Evolutionary conservation across 495 filamentous ascomycete species (phyloP), one percentile per base, ranked within the genome.

Genomic region (Trichocladium antarcticum): DNA sequence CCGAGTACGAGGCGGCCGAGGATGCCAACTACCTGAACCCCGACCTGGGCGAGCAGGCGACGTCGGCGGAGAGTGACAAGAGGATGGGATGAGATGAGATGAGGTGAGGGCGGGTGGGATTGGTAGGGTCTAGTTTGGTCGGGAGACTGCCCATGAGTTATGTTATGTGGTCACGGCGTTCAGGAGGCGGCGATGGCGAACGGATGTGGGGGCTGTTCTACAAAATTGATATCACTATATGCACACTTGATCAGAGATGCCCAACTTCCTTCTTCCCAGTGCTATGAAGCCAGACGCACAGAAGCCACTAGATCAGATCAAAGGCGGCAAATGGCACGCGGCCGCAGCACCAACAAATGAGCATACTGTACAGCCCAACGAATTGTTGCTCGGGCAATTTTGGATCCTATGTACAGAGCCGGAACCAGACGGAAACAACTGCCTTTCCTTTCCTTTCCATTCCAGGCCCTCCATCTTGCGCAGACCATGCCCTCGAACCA

Each of bases 1-100:
- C 76, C 17, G 92, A 98, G 71, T 98, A 98, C 62, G 92, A 97
- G 68, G 90, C 89, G 17, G 92, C 92, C 16, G 92, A 98, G 68
- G 76, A 82, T 58, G 79, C 85, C 45, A 79, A 86, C 57, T 98
- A 98, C 67, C 69, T 98, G 22, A 83, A 85, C 53, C 80, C 79
- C 1, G 80, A 79, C 47, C 70, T 71, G 4, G 78, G 76, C 9
- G 69, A 68, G 6, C 62, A 65, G 52, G 58, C 64, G 8, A 62
- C 63, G 7, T 69, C 70, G 31, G 68, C 63, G 10, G 72, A 74
- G 31, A 66, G 62, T 27, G 72, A 74, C 49, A 73, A 65, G 53
- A 55, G 71, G 53, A 63, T 72, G 46, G 56, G 46, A 1, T 61
- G 40, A 57, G 32, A 5, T 7, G 2, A 32, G 31, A 11, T 41